phyloP scores from a whole-genome alignment of 495 filamentous ascomycete genomes.

The Physcia stellaris region DNA sequence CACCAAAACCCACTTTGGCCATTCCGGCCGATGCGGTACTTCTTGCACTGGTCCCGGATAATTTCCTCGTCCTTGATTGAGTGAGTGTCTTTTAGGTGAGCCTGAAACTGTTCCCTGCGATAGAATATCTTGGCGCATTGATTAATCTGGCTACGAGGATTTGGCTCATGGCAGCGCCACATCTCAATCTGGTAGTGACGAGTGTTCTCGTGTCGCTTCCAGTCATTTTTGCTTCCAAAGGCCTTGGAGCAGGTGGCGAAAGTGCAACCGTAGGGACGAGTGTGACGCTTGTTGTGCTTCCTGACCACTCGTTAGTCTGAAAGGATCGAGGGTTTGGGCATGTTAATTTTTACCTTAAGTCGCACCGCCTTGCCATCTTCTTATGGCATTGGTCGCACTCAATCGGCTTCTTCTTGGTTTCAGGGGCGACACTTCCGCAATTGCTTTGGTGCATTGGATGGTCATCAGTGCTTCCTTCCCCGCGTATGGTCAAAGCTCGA shows the following conservation, averaged over 20 bases:
- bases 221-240: constrained; percentile 91
- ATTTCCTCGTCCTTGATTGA: constrained; percentile 24
- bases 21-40: constrained; percentile 53
- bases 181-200: constrained; percentile 66
- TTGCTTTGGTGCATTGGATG: too few species aligned
- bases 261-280: constrained; percentile 80
- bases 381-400: constrained; percentile 43
- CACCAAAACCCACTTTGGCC: constrained; percentile 72
- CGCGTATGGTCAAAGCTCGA: too few species aligned
- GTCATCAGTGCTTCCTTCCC: too few species aligned
- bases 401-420: constrained; percentile 20
- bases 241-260: constrained; percentile 55
- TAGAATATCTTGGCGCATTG: constrained; percentile 47
- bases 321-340: constrained; percentile 1
- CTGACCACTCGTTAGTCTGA: constrained; percentile 24
- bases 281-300: constrained; percentile 82
- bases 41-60: constrained; percentile 33
- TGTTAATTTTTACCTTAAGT: constrained; percentile 64
- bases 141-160: neutral
- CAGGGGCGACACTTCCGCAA: neutral
- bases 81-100: constrained; percentile 45
- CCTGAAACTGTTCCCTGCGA: constrained; percentile 43
- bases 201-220: constrained; percentile 89
- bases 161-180: constrained; percentile 50
- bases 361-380: constrained; percentile 43